These are phyloP conservation scores for Protomyces lactucae-debilis DNA, from an alignment of 1,139 yeast species.

Conservation along the genomic window DNA sequence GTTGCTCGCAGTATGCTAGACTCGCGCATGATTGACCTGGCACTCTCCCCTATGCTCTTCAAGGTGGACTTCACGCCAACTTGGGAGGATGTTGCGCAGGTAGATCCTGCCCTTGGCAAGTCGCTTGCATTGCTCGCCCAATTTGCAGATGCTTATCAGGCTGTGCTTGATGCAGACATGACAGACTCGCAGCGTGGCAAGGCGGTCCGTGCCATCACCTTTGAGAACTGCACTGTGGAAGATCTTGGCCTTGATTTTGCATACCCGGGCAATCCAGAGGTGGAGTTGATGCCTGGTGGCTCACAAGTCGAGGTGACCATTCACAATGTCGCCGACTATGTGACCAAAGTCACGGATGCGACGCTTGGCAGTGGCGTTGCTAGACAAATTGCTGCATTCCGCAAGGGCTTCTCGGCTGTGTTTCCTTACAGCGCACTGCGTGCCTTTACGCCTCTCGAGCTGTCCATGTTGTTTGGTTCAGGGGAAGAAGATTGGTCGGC, in stretches of 20 bases:
- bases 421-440: conserved; percentile 72
- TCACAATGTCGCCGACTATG: conserved; percentile 55
- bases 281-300: conserved; percentile 59
- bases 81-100: conserved; percentile 46
- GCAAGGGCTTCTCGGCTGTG: conserved; percentile 75
- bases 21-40: conserved; percentile 77
- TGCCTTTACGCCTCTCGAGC: conserved; percentile 68
- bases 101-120: conserved; percentile 60
- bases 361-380: conserved; percentile 62
- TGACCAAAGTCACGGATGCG: conserved; percentile 55
- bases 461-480: conserved; percentile 64
- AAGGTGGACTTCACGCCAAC: conserved; percentile 37
- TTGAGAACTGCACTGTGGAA: conserved; percentile 47
- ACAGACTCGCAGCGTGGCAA: conserved; percentile 12
- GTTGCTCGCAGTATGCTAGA: conserved; percentile 84
- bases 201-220: conserved; percentile 36
- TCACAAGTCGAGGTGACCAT: conserved; percentile 48
- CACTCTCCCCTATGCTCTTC: conserved; percentile 69
- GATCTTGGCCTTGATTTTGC: conserved; percentile 61
- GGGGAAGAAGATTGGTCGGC: conserved; percentile 84
- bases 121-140: conserved; percentile 54
- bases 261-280: conserved; percentile 69
- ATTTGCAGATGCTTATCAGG: conserved; percentile 39
- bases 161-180: conserved; percentile 21
- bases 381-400: conserved; percentile 63